Evolutionary conservation across 164 flowering plant species (phyloP), one percentile per base, ranked within the genome.

Genomic region (Sextonia rubra): DNA sequence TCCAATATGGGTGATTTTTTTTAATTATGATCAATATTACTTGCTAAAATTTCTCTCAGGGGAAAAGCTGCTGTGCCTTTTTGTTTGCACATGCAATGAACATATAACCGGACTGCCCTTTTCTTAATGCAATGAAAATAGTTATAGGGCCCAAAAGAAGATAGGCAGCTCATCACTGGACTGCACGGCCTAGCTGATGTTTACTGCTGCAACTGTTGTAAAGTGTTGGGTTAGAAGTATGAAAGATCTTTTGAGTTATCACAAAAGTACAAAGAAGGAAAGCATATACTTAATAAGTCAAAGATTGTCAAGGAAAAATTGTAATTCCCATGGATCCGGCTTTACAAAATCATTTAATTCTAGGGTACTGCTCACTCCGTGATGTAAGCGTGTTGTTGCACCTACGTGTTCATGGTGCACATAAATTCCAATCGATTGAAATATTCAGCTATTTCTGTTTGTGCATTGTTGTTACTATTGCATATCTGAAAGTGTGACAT

Each of bases 181-280:
- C 82, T 83, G 12, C 88, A 85, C 72, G 85, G 85, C 2, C 88
- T 87, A 69, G 88, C 88, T 20, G 91, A 87, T 78, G 78, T 87
- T 44, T 75, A 60, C 64, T 87, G 89, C 71, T 23, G 32, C 12
- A 86, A 86, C 37, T 87, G 91, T 72, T 77, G 77, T 12, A 83
- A 84, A 79, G 85, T 85, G 56, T 77, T 87, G 79, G 91, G 89
- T 32, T 87, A 88, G 91, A 87, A 85, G 67, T 87, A 87, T 77
- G 85, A 79, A 74, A 77, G 82, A 22, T 87, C 88, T 69, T 86
- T 82, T 24, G 88, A 86, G 69, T 82, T 74, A 76, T 55, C 86
- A 20, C 91, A 86, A 77, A 87, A 85, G 78, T 86, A 87, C 79
- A 86, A 87, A 75, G 87, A 86, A 83, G 88, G 88, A 70, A 87